Percentiles rank a stretch among this genome's conserved stretches.
These are phyloP conservation scores for Lagenaria siceraria DNA, from an alignment of 306 rosid species.

Conservation along the genomic window DNA sequence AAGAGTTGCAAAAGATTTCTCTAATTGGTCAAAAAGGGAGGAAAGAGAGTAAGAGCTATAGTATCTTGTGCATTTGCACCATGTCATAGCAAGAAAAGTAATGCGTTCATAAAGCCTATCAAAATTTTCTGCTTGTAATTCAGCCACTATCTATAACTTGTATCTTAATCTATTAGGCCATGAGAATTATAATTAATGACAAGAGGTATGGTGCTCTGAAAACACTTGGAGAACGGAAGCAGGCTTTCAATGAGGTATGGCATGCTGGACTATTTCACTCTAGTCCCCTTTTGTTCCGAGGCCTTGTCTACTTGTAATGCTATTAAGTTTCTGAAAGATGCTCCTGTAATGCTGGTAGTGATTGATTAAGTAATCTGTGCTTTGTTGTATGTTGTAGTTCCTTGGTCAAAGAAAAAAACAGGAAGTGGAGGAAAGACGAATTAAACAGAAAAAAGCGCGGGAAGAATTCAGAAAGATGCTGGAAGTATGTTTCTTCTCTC, in stretches of 20 bases:
- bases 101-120: too few relatives aligned
- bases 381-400: constrained; percentile 37
- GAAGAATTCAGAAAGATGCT: constrained; percentile 84
- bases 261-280: not conserved
- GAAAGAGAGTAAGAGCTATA: too few relatives aligned
- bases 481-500: constrained; percentile 49
- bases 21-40: too few relatives aligned
- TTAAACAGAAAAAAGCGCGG: constrained; percentile 65
- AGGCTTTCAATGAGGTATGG: constrained; percentile 83
- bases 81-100: too few relatives aligned
- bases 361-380: not conserved
- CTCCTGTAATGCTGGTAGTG: not conserved
- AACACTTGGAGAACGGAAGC: constrained; percentile 92
- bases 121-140: not conserved
- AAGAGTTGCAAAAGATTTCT: too few relatives aligned
- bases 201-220: constrained; percentile 80
- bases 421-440: constrained; percentile 70
- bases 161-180: constrained; percentile 40
- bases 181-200: constrained; percentile 83
- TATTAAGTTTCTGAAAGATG: not conserved
- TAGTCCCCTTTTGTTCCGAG: not conserved
- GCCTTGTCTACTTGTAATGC: not conserved
- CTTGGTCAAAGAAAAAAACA: constrained; percentile 66
- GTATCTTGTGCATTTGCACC: too few relatives aligned
- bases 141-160: constrained; percentile 6